Evolutionary conservation across 345 rosid genomes (phyloP), one percentile per base, ranked within the genome.

Genomic region (Brassica cretica): DNA sequence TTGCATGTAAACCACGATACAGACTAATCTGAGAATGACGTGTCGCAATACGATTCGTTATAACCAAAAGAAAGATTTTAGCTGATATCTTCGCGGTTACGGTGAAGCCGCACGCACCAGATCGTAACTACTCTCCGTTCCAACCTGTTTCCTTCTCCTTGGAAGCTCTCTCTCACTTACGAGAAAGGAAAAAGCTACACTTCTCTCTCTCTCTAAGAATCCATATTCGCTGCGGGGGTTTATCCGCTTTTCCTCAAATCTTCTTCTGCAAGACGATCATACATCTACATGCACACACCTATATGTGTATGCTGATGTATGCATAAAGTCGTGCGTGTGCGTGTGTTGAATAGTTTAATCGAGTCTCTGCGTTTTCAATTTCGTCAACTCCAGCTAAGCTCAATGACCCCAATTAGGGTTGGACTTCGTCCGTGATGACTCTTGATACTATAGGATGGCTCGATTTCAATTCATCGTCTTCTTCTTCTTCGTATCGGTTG

Each of bases 381-480:
- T 67, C 71, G 59, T 76, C 75, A 41, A 39, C 76, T 72, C 21
- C 15, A 16, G 14, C 55, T 51, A 51, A n/a, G 80, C 71, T 82
- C 79, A 74, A 81, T 64, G 84, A 76, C 68, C 63, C 70, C 56
- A 79, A 66, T 73, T 82, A 73, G 69, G 68, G 51, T 41, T 71
- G 67, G 83, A 70, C 78, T 79, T 78, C 58, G 58, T 76, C 69
- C 85, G 84, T 88, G 77, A 88, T 88, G 96, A 85, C 85, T 85
- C 78, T 88, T 82, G 68, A 70, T 64, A 75, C 79, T 75, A 37
- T 76, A 74, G 78, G 83, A 90, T 90, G 95, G 89, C 89, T 86
- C 90, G 81, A 78, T 85, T 84, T 79, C 88, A 55, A 55, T 70
- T 74, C 41, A 33, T 18, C 59, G 49, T 73, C 46, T 62, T 84